Evolutionary conservation across 2,329 filamentous ascomycete genomes (phyloP).

Genomic region (Penicillium thymicola): DNA sequence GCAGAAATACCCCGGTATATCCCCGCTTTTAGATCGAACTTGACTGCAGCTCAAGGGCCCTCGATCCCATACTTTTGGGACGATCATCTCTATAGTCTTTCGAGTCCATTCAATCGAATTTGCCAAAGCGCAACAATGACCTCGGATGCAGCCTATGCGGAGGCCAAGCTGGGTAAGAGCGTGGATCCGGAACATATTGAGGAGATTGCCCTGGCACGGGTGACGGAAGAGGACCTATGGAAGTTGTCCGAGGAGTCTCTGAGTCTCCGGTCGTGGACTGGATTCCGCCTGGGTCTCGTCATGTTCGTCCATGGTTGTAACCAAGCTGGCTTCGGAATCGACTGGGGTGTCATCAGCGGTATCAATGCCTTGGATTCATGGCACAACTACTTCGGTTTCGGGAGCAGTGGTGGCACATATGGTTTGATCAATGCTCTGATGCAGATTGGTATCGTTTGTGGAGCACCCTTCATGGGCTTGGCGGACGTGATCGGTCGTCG

Average conservation of each 20-base stretch:
- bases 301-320: slow-evolving; percentile 50
- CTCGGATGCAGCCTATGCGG: not conserved
- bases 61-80: not conserved
- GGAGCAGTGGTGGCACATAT: slow-evolving; percentile 39
- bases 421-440: slow-evolving; percentile 49
- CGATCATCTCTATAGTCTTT: not conserved
- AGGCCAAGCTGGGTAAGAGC: slow-evolving; percentile 8
- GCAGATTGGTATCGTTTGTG: slow-evolving; percentile 47
- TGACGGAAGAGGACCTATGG: slow-evolving; percentile 48
- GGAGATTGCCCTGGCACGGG: slow-evolving; percentile 45
- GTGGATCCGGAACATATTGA: slow-evolving; percentile 34
- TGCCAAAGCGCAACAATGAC: not conserved
- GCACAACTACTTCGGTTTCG: slow-evolving; percentile 47
- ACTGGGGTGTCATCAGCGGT: slow-evolving; percentile 50
- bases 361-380: slow-evolving; percentile 46
- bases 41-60: not conserved
- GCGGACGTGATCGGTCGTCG: slow-evolving; percentile 53
- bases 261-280: slow-evolving; percentile 41
- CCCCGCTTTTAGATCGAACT: not conserved
- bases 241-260: slow-evolving; percentile 43
- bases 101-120: not conserved
- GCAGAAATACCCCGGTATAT: slow-evolving; percentile 12
- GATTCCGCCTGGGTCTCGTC: slow-evolving; percentile 42
- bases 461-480: slow-evolving; percentile 50
- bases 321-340: slow-evolving; percentile 49